Percentiles rank a stretch among this genome's conserved stretches.
Evolutionary conservation across 805 yeast species (phyloP).

Genomic region (Spathaspora boniae): DNA sequence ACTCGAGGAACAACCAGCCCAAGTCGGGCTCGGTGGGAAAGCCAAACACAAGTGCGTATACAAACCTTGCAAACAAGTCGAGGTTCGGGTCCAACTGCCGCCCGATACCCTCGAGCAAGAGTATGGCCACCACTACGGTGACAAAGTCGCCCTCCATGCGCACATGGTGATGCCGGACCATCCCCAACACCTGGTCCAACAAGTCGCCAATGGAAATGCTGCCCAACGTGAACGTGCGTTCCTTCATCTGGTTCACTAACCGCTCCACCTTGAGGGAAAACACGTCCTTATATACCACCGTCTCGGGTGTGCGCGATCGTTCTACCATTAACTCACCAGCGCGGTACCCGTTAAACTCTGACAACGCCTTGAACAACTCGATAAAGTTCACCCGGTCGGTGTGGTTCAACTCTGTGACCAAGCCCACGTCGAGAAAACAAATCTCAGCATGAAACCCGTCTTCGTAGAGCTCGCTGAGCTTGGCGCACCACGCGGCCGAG

Average conservation of each 20-base stretch:
- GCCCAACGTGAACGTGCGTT: conserved; percentile 88
- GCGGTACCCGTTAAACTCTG: conserved; percentile 87
- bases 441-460: conserved; percentile 78
- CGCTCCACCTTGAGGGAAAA: conserved; percentile 86
- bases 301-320: conserved; percentile 90
- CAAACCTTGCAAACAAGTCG: conserved; percentile 94
- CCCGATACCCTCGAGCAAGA: conserved; percentile 91
- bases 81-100: conserved; percentile 89
- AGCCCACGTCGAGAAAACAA: conserved; percentile 89
- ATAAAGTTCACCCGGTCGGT: conserved; percentile 79
- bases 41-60: conserved; percentile 46
- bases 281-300: conserved; percentile 78
- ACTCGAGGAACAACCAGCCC: conserved; percentile 2
- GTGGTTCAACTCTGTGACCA: conserved; percentile 84
- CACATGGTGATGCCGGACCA: conserved; percentile 94
- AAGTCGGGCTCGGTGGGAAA: conserved; percentile 37
- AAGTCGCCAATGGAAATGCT: conserved; percentile 89
- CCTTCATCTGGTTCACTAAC: conserved; percentile 75
- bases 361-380: conserved; percentile 81
- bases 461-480: conserved; percentile 44
- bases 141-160: conserved; percentile 97
- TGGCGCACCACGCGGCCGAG: conserved; percentile 41
- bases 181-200: conserved; percentile 76
- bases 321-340: conserved; percentile 97
- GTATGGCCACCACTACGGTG: conserved; percentile 90